Evolutionary conservation across 805 yeast species (phyloP), one percentile per base, ranked within the genome.

Genomic region (Pichia sporocuriosa): DNA sequence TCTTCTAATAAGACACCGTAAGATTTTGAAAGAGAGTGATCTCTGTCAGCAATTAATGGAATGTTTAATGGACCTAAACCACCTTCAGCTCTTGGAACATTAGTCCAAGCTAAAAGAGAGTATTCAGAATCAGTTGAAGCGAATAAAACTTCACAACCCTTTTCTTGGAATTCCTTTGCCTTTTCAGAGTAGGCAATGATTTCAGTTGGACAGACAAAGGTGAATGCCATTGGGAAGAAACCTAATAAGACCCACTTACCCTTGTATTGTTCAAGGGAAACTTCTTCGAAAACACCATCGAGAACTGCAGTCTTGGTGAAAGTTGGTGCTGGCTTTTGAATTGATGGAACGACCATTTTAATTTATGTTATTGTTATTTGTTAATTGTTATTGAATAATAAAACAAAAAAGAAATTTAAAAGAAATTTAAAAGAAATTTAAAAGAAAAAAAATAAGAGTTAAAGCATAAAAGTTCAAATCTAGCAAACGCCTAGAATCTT

Each of bases 151-250:
- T 87, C 85, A 55, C 87, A 79, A 61, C 81, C 90, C 65, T 86
- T 82, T 55, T 77, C 94, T 57, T 83, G 67, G 72, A 93, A 93
- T 76, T 82, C 81, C 75, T 81, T 79, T 58, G 79, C 84, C 56
- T 97, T 96, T 58, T 90, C 96, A 51, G 96, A 85, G 83, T 88
- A 93, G 57, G 97, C 97, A 69, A 93, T 81, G 75, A 93, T 89
- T 77, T 93, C 97, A 56, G 98, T 93, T 69, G 99, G 98, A 74
- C 98, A 93, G 51, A 93, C 97, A 58, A 93, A 93, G 48, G 99
- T 93, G 89, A 93, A 93, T 40, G 98, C 98, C 78, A 90, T 74
- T 69, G 98, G 99, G 67, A 93, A 83, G 75, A 93, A 93, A 50
- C 94, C 97, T 61, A 93, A 77, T 53, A 93, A 70, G 55, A 93